Evolutionary conservation across 208 protist species (phyloP).

Genomic region (Crithidia fasciculata): DNA sequence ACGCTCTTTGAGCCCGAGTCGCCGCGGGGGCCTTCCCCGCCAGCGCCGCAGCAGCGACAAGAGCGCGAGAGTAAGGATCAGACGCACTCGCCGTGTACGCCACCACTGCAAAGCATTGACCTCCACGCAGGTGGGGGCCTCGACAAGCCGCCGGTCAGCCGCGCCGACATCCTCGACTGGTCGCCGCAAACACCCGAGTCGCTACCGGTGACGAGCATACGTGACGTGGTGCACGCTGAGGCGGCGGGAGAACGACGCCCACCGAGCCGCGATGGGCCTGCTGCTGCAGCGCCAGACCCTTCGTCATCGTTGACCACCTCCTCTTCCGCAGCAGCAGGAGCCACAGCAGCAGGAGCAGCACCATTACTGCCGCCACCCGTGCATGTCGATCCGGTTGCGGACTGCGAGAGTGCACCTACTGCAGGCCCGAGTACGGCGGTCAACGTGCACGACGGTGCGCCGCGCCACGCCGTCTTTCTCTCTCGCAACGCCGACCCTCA

Average conservation of each 20-base stretch:
- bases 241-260: too few relatives aligned
- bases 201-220: constrained; percentile 11
- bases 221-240: neutral
- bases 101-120: constrained; percentile 9
- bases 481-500: constrained; percentile 7
- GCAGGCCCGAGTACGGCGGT: neutral
- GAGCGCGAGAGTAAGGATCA: neutral
- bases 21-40: neutral
- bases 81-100: constrained; percentile 20
- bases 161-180: constrained; percentile 19
- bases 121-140: neutral
- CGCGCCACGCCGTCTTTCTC: constrained; percentile 8
- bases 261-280: too few relatives aligned
- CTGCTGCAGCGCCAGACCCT: too few relatives aligned
- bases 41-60: neutral
- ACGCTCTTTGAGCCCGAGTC: constrained; percentile 7
- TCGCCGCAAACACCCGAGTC: constrained; percentile 37
- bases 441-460: neutral
- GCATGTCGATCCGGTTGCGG: constrained; percentile 6
- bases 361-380: neutral
- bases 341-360: neutral
- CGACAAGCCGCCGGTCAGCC: neutral
- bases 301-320: too few relatives aligned
- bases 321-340: neutral
- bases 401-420: neutral